phyloP scores from a whole-genome alignment of 805 yeast species.

The Cyberlindnera samutprakarnensis region DNA sequence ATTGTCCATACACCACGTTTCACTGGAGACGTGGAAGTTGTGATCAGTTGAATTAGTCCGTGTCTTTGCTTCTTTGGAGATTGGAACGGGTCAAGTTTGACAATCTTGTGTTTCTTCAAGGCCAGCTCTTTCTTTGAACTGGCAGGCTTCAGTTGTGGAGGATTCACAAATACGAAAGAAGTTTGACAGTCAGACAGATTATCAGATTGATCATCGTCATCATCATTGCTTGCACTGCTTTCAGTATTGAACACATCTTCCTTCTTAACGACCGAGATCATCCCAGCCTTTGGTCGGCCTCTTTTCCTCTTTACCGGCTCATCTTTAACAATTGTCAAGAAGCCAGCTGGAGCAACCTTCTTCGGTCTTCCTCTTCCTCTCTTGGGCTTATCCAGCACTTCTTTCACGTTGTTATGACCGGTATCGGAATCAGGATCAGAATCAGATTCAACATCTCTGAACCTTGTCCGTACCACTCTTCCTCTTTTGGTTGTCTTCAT shows the following conservation, averaged over 20 bases:
- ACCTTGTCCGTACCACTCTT: too few relatives aligned
- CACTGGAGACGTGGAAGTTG: conserved; percentile 20
- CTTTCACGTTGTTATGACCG: too few relatives aligned
- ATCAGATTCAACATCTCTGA: too few relatives aligned
- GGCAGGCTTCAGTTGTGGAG: not conserved
- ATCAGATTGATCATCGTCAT: not conserved
- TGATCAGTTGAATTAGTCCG: conserved; percentile 18
- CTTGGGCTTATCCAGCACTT: too few relatives aligned
- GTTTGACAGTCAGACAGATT: too few relatives aligned
- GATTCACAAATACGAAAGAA: not conserved
- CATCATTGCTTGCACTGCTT: not conserved
- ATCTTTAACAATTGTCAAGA: too few relatives aligned
- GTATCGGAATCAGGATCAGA: too few relatives aligned
- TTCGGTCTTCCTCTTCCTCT: conserved; percentile 3
- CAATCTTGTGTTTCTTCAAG: too few relatives aligned
- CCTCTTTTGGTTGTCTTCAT: too few relatives aligned
- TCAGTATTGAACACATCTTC: not conserved
- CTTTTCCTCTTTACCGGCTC: conserved; percentile 1
- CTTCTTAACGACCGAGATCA: not conserved
- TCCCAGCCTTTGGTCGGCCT: conserved; percentile 3
- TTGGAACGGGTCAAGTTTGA: conserved; percentile 20
- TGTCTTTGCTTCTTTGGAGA: conserved; percentile 23
- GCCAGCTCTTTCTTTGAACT: too few relatives aligned
- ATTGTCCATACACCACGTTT: conserved; percentile 25
- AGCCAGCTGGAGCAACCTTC: not conserved